phyloP scores from a whole-genome alignment of 2,329 filamentous ascomycete species.

The Stemphylium vesicarium region DNA sequence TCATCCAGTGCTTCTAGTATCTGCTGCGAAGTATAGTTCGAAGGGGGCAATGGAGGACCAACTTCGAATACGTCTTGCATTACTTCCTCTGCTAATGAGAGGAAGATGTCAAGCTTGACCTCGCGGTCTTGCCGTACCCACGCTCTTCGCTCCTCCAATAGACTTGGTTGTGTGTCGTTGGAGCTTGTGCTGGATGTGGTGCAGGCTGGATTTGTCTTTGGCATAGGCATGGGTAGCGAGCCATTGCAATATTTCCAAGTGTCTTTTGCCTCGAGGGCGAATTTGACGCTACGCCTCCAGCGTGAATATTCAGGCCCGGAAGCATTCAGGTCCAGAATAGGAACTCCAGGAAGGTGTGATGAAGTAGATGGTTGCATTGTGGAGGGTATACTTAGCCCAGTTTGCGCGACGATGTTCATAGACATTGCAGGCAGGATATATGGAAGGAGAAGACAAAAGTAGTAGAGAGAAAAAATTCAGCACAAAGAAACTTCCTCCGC shows the following conservation, averaged over 20 bases:
- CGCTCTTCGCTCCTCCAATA: conserved; percentile 43
- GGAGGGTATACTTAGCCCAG: no score
- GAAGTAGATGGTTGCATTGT: conserved; percentile 30
- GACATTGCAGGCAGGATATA: neutral
- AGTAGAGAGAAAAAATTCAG: no score
- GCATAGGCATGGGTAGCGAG: conserved; percentile 43
- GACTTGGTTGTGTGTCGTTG: conserved; percentile 34
- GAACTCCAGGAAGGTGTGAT: conserved; percentile 40
- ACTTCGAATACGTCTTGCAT: conserved; percentile 47
- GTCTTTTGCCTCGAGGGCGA: conserved; percentile 39
- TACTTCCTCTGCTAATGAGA: conserved; percentile 45
- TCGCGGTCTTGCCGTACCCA: conserved; percentile 47
- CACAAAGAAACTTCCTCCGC: no score
- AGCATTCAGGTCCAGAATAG: conserved; percentile 31
- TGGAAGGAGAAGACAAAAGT: no score
- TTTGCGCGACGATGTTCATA: neutral
- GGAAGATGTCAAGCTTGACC: conserved; percentile 46
- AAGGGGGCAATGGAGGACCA: conserved; percentile 43
- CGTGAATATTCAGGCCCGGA: conserved; percentile 41
- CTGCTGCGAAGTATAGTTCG: conserved; percentile 39
- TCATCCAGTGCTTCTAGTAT: conserved; percentile 42
- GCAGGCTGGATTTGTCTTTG: conserved; percentile 29
- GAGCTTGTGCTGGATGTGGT: conserved; percentile 23
- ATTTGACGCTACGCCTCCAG: conserved; percentile 43
- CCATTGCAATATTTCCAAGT: conserved; percentile 46